Evolutionary conservation across 176 grass and related monocot species (phyloP).

Genomic region (Calamus simplicifolius): DNA sequence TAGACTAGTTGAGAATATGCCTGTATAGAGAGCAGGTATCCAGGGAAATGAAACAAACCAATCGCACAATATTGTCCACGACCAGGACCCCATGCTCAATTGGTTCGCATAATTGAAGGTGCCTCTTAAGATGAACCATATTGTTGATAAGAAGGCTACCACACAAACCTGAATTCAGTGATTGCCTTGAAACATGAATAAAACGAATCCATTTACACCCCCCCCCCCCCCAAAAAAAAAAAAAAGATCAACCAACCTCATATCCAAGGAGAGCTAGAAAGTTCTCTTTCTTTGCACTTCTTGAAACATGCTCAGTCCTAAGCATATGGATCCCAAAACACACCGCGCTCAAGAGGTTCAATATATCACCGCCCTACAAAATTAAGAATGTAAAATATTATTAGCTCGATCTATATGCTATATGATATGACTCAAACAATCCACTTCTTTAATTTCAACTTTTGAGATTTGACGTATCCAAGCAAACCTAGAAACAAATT

Average conservation of each 20-base stretch:
- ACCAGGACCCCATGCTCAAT: slow-evolving; percentile 38
- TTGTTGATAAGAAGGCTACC: slow-evolving; percentile 57
- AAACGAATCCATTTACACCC: too few species aligned
- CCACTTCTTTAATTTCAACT: too few species aligned
- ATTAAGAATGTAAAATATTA: too few species aligned
- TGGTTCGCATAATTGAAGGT: slow-evolving; percentile 26
- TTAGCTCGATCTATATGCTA: too few species aligned
- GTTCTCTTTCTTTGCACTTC: slow-evolving; percentile 71
- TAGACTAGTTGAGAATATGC: slow-evolving; percentile 67
- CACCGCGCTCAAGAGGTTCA: slow-evolving; percentile 68
- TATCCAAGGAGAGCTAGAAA: slow-evolving; percentile 66
- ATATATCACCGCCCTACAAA: slow-evolving; percentile 58
- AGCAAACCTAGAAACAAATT: too few species aligned
- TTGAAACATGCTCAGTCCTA: slow-evolving; percentile 76
- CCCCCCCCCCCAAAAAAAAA: too few species aligned
- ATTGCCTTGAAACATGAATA: not conserved
- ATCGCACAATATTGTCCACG: slow-evolving; percentile 53
- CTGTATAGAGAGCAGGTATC: slow-evolving; percentile 85
- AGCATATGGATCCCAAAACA: slow-evolving; percentile 94
- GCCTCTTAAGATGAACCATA: slow-evolving; percentile 76
- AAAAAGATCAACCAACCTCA: slow-evolving; percentile 28
- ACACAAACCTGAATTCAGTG: slow-evolving; percentile 49
- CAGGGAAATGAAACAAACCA: slow-evolving; percentile 70
- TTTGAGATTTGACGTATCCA: too few species aligned
- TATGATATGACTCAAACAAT: too few species aligned